Conservation (phyloP, 2,329 filamentous ascomycete species). For the Colletotrichum viniferum region DNA sequence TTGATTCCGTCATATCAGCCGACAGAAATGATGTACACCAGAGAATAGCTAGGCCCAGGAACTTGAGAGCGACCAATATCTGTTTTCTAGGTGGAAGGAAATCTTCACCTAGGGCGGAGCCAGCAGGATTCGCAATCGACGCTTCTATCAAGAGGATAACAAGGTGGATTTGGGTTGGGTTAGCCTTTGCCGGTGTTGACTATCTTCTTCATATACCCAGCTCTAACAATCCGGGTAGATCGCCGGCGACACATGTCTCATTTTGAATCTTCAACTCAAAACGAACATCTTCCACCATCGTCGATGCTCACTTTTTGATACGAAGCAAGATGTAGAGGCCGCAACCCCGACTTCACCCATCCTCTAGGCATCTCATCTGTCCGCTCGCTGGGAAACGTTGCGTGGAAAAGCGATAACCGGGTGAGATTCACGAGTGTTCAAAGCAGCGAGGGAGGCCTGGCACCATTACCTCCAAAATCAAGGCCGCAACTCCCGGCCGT, state of each 20-base stretch:
- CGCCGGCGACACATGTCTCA: neutral
- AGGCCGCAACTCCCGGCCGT: neutral
- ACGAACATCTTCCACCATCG: neutral
- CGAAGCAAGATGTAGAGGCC: neutral
- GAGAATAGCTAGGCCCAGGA: neutral
- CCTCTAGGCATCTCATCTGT: neutral
- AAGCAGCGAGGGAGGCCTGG: neutral
- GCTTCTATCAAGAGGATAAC: too few species aligned
- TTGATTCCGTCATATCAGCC: neutral
- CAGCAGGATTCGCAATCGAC: neutral
- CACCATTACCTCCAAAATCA: fast-evolving
- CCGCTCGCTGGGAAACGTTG: fast-evolving
- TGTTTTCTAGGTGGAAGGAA: neutral
- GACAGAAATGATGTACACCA: neutral
- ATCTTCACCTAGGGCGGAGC: fast-evolving
- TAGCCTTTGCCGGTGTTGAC: neutral
- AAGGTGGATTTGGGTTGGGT: neutral
- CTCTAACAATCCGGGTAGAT: neutral
- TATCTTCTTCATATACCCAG: neutral
- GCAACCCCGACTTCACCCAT: neutral
- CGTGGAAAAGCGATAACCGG: neutral
- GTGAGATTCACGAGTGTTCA: neutral
- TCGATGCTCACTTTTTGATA: neutral
- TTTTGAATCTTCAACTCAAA: neutral
- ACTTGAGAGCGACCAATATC: neutral